Evolutionary conservation across 2,329 filamentous ascomycete genomes (phyloP).

Genomic region (Fusarium bactridioides): DNA sequence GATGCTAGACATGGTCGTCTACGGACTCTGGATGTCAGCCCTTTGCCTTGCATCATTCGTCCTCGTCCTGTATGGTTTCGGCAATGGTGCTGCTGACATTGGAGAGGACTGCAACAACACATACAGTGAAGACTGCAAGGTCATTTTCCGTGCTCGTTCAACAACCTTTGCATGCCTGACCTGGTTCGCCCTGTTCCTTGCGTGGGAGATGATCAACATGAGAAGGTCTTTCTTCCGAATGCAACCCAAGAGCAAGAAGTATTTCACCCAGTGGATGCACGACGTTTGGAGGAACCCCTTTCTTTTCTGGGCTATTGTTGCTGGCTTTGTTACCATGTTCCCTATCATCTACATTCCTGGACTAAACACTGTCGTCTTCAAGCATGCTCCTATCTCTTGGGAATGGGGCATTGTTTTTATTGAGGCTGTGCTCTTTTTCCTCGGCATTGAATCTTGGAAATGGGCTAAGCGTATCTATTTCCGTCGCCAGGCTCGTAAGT

Average conservation of each 20-base stretch:
- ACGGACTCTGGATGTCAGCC: slow-evolving; percentile 71
- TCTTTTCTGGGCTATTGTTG: slow-evolving; percentile 67
- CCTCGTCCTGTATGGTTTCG: slow-evolving; percentile 60
- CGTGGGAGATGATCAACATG: slow-evolving; percentile 78
- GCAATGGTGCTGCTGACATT: slow-evolving; percentile 58
- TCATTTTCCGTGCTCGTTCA: slow-evolving; percentile 73
- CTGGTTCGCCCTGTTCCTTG: slow-evolving; percentile 77
- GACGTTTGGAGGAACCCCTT: slow-evolving; percentile 76
- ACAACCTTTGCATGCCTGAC: slow-evolving; percentile 77
- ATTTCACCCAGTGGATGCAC: slow-evolving; percentile 70
- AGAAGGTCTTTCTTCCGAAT: slow-evolving; percentile 77
- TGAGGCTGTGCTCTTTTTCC: slow-evolving; percentile 63
- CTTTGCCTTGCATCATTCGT: slow-evolving; percentile 64
- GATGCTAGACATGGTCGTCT: slow-evolving; percentile 70
- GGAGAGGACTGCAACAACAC: slow-evolving; percentile 66
- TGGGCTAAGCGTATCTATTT: slow-evolving; percentile 60
- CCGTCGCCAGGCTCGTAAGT: slow-evolving; percentile 43
- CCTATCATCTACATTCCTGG: slow-evolving; percentile 65
- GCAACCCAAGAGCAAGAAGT: slow-evolving; percentile 67
- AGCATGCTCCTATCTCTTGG: slow-evolving; percentile 65
- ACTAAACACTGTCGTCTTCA: slow-evolving; percentile 65
- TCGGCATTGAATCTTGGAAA: slow-evolving; percentile 66
- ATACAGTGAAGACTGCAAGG: slow-evolving; percentile 61
- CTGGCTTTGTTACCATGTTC: slow-evolving; percentile 57
- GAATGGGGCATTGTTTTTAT: slow-evolving; percentile 68